These are phyloP conservation scores for Penicillium lividum DNA, from an alignment of 495 filamentous ascomycete genomes.

Conservation along the genomic window DNA sequence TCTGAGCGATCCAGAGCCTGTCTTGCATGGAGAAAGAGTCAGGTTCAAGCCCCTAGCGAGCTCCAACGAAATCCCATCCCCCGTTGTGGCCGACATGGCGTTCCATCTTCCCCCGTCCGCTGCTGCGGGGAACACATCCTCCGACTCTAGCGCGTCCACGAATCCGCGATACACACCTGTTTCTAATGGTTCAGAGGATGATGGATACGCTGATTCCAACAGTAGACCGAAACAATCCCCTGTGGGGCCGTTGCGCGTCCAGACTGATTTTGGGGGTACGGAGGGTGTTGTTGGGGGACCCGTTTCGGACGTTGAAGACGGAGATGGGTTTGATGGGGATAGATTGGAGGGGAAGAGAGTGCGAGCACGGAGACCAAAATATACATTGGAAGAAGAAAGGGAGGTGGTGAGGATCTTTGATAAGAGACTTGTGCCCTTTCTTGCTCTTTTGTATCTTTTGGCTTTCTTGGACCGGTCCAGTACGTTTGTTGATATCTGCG, in stretches of 20 bases:
- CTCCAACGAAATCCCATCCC: not conserved
- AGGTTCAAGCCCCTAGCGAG: not conserved
- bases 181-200: slow-evolving; percentile 36
- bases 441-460: slow-evolving; percentile 80
- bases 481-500: slow-evolving; percentile 37
- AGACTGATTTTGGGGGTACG: slow-evolving; percentile 38
- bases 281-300: slow-evolving; percentile 13
- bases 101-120: slow-evolving; percentile 29
- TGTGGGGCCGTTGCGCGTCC: slow-evolving; percentile 29
- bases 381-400: slow-evolving; percentile 73
- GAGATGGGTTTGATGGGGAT: slow-evolving; percentile 32
- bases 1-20: not conserved
- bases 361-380: slow-evolving; percentile 34
- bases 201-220: slow-evolving; percentile 9
- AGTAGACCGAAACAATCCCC: slow-evolving; percentile 14
- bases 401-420: slow-evolving; percentile 75
- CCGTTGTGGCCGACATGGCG: slow-evolving; percentile 20
- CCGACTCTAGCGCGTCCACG: slow-evolving; percentile 32
- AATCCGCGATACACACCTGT: slow-evolving; percentile 38
- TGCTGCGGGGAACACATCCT: slow-evolving; percentile 31
- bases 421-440: slow-evolving; percentile 70
- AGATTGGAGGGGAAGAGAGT: slow-evolving; percentile 27
- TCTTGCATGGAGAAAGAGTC: not conserved
- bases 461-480: slow-evolving; percentile 79
- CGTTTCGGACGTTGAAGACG: slow-evolving; percentile 30